Conservation (phyloP, 495 filamentous ascomycete species). For the Endocarpon pusillum region DNA sequence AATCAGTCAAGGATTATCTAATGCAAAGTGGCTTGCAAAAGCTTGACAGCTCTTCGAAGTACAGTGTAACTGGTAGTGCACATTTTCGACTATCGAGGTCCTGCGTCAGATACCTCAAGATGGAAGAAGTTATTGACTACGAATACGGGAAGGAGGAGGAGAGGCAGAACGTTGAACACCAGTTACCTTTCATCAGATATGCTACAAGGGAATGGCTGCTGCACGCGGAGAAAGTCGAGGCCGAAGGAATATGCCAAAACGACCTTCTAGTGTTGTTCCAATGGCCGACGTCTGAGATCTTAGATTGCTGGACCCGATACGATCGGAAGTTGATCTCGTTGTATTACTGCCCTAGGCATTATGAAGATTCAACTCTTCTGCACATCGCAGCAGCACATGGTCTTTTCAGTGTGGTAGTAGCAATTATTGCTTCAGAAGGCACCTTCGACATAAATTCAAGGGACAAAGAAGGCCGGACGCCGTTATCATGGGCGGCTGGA, state of each 20-base stretch:
- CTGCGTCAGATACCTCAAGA: conserved; percentile 7
- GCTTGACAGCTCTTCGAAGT: no score
- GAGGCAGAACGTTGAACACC: conserved; percentile 2
- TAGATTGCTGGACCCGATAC: no score
- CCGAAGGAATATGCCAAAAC: conserved; percentile 17
- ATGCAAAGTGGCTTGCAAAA: conserved; percentile 5
- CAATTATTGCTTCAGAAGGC: neutral
- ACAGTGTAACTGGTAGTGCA: conserved; percentile 8
- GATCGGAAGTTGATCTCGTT: no score
- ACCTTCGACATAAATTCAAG: conserved; percentile 4
- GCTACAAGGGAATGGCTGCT: conserved; percentile 15
- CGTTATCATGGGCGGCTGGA: conserved; percentile 9
- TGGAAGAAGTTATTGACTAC: conserved; percentile 3
- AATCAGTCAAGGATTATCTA: conserved; percentile 28
- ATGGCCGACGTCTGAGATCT: no score
- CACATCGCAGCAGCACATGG: no score
- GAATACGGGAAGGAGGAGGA: conserved; percentile 1
- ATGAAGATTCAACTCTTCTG: no score
- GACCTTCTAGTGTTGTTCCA: no score
- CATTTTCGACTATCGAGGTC: conserved; percentile 9
- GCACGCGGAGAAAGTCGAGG: conserved; percentile 25
- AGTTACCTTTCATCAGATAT: conserved; percentile 14
- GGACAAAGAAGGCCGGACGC: conserved; percentile 7
- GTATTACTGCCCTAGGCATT: no score
- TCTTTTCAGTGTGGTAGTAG: neutral